phyloP scores from a whole-genome alignment of 2,329 filamentous ascomycete genomes.

The Venturia aucupariae region DNA sequence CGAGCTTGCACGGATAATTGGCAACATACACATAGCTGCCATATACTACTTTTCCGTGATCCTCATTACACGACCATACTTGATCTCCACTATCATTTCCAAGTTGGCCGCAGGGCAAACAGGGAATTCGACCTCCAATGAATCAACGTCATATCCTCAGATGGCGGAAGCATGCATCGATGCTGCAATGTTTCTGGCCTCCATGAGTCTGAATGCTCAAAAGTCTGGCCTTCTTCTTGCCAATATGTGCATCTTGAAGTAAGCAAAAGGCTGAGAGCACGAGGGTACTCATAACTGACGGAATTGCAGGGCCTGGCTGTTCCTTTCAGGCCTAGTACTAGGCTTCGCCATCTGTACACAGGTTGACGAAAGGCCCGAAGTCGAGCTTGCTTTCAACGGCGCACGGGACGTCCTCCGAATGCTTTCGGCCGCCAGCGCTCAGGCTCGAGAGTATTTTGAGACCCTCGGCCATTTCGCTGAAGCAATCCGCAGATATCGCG shows the following conservation, averaged over 20 bases:
- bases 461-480: conserved; percentile 34
- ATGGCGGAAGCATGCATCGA: conserved; percentile 47
- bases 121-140: conserved; percentile 18
- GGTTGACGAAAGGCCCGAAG: conserved; percentile 34
- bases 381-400: conserved; percentile 41
- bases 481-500: conserved; percentile 19
- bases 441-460: conserved; percentile 49
- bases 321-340: conserved; percentile 48
- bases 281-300: background rate
- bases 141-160: conserved; percentile 14
- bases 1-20: conserved; percentile 32
- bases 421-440: conserved; percentile 42
- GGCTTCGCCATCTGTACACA: conserved; percentile 49
- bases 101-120: conserved; percentile 16
- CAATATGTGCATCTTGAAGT: conserved; percentile 54
- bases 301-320: conserved; percentile 40
- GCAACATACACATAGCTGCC: conserved; percentile 47
- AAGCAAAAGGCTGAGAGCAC: conserved; percentile 19
- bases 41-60: conserved; percentile 52
- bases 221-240: conserved; percentile 37
- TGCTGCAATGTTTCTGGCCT: conserved; percentile 46
- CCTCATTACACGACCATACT: conserved; percentile 45
- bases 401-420: conserved; percentile 42
- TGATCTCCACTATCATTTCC: conserved; percentile 42
- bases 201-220: conserved; percentile 43